Conservation (phyloP, 2,329 filamentous ascomycete species). For the Cryphonectria nitschkei region DNA sequence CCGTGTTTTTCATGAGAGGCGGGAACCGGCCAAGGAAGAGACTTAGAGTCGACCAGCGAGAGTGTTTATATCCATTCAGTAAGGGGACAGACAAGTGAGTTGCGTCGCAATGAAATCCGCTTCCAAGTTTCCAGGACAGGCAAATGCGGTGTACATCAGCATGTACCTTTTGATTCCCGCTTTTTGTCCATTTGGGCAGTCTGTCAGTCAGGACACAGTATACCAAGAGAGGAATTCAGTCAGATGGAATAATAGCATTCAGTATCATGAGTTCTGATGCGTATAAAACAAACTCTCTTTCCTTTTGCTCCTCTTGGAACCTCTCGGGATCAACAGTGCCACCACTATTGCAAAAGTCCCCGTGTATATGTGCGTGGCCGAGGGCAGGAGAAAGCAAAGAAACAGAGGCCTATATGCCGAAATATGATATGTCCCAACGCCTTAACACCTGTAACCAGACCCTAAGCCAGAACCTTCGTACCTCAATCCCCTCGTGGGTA, state of each 20-base stretch:
- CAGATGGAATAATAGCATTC: neutral
- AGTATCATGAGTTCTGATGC: neutral
- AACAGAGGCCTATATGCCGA: neutral
- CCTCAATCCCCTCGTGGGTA: neutral
- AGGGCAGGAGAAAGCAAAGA: neutral
- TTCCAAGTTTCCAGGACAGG: neutral
- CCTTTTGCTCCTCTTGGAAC: neutral
- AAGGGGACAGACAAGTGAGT: neutral
- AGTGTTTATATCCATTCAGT: conserved; percentile 14
- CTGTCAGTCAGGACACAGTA: neutral
- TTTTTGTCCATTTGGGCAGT: neutral
- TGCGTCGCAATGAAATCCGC: neutral
- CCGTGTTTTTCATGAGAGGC: neutral
- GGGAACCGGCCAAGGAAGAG: neutral
- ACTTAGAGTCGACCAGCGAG: neutral
- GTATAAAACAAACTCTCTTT: neutral
- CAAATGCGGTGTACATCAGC: neutral
- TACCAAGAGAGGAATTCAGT: neutral
- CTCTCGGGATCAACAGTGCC: neutral
- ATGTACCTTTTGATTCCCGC: neutral
- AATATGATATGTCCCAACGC: neutral
- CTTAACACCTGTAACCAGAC: neutral
- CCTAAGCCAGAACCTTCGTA: neutral
- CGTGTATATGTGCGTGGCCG: neutral
- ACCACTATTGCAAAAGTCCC: neutral